Percentiles rank a stretch among this genome's conserved stretches.
phyloP scores from a whole-genome alignment of 352 stramenopile species.

The Globisporangium acanthophoron region DNA sequence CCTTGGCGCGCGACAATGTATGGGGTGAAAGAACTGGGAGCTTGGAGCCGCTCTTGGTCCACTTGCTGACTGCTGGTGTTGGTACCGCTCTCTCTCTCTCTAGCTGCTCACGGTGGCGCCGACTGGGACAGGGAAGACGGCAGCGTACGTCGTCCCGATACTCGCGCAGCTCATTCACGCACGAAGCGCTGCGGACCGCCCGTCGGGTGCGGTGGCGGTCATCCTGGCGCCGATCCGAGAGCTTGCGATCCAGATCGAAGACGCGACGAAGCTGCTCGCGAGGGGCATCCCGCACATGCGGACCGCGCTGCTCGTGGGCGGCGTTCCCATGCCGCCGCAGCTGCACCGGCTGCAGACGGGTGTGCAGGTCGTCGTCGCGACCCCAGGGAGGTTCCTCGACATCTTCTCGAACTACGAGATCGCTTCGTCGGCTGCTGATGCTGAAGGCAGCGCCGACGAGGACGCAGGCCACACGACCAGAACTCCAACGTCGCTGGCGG shows the following conservation, averaged over 20 bases:
- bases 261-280: slow-evolving; percentile 49
- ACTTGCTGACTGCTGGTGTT: background rate
- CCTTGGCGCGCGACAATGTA: slow-evolving; percentile 37
- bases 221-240: slow-evolving; percentile 65
- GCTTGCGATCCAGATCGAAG: slow-evolving; percentile 71
- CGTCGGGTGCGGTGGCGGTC: slow-evolving; percentile 22
- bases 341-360: slow-evolving; percentile 51
- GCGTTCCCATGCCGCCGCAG: slow-evolving; percentile 56
- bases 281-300: slow-evolving; percentile 52
- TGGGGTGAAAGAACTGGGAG: background rate
- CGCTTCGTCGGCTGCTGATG: background rate
- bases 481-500: slow-evolving; percentile 13
- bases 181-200: background rate
- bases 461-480: background rate
- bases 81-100: background rate
- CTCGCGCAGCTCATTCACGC: slow-evolving; percentile 30
- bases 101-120: slow-evolving; percentile 54
- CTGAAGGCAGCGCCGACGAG: background rate
- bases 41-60: background rate
- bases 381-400: slow-evolving; percentile 56
- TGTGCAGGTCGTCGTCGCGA: slow-evolving; percentile 63
- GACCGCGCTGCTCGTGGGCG: slow-evolving; percentile 60
- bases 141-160: slow-evolving; percentile 53
- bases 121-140: slow-evolving; percentile 71
- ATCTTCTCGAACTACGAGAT: slow-evolving; percentile 20